Evolutionary conservation across 371 early-diverging fungal genomes (phyloP).

Genomic region (Mortierella sp.): DNA sequence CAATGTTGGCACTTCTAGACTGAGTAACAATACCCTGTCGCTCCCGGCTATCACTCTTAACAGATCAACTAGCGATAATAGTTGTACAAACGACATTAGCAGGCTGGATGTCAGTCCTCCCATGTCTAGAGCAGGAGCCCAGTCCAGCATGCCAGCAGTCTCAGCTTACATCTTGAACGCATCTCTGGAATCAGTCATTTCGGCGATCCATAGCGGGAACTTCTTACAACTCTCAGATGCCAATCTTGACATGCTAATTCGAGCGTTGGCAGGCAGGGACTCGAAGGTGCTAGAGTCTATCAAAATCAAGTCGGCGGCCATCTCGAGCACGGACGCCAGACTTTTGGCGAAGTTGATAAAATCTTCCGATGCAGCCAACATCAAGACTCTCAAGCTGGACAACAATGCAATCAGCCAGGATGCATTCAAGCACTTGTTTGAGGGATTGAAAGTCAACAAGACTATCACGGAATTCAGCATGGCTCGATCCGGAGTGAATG

Average conservation of each 20-base stretch:
- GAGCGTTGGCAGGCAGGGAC: conserved; percentile 27
- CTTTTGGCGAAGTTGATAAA: conserved; percentile 28
- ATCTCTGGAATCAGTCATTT: conserved; percentile 24
- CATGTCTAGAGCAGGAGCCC: background rate
- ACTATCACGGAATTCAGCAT: conserved; percentile 33
- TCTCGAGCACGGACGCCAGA: conserved; percentile 34
- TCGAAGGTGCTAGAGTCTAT: conserved; percentile 36
- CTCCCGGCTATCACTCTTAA: conserved; percentile 18
- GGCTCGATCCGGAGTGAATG: conserved; percentile 30
- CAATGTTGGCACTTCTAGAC: background rate
- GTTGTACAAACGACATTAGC: background rate
- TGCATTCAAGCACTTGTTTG: conserved; percentile 34
- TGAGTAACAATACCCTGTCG: conserved; percentile 7
- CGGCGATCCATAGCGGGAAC: conserved; percentile 33
- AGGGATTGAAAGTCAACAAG: conserved; percentile 32
- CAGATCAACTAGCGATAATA: conserved; percentile 35
- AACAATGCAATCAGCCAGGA: conserved; percentile 38
- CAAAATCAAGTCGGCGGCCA: conserved; percentile 19
- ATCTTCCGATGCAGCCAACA: conserved; percentile 38
- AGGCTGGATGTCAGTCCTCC: background rate
- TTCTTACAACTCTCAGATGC: conserved; percentile 40
- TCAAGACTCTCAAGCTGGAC: conserved; percentile 34
- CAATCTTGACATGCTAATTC: conserved; percentile 29
- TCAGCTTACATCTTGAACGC: background rate
- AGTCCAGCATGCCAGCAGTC: background rate